These are phyloP conservation scores for Coemansia sp. DNA, from an alignment of 192 early-diverging fungal genomes.

Conservation along the genomic window DNA sequence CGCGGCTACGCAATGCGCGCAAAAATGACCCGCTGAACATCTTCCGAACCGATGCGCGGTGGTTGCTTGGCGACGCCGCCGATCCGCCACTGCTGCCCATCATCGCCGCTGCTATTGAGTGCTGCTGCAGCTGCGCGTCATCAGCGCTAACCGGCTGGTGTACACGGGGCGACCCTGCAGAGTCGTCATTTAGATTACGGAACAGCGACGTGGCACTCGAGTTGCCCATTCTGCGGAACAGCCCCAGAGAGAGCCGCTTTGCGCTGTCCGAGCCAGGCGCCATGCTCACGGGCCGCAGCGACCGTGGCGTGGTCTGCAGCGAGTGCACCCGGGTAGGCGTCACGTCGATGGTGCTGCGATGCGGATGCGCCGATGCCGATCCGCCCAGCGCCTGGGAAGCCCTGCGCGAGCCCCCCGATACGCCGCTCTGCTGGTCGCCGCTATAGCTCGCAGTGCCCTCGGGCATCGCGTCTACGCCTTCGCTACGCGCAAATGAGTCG, in stretches of 20 bases:
- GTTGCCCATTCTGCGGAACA: conserved; percentile 24
- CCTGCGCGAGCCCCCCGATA: too few species aligned
- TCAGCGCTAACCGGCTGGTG: conserved; percentile 1
- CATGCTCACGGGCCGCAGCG: conserved; percentile 44
- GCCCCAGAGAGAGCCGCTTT: conserved; percentile 48
- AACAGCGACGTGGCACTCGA: conserved; percentile 34
- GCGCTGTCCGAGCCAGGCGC: conserved; percentile 16
- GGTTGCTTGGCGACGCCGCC: conserved; percentile 13
- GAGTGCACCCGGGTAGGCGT: conserved; percentile 31
- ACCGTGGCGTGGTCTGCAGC: conserved; percentile 35
- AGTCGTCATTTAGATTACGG: conserved; percentile 29
- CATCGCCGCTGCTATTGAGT: conserved; percentile 29
- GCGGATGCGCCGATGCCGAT: conserved; percentile 15
- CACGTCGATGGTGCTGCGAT: conserved; percentile 37
- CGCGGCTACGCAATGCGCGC: conserved; percentile 47
- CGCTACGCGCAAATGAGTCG: not conserved
- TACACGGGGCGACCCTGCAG: not conserved
- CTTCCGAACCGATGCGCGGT: conserved; percentile 37
- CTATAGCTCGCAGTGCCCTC: conserved; percentile 8
- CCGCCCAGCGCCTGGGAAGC: too few species aligned
- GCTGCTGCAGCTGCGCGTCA: conserved; percentile 8
- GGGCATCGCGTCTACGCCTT: not conserved
- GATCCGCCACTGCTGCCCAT: conserved; percentile 10
- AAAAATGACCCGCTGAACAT: conserved; percentile 50
- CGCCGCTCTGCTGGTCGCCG: not conserved